phyloP scores from a whole-genome alignment of 2,329 filamentous ascomycete genomes.

The Knoxdaviesia proteae region DNA sequence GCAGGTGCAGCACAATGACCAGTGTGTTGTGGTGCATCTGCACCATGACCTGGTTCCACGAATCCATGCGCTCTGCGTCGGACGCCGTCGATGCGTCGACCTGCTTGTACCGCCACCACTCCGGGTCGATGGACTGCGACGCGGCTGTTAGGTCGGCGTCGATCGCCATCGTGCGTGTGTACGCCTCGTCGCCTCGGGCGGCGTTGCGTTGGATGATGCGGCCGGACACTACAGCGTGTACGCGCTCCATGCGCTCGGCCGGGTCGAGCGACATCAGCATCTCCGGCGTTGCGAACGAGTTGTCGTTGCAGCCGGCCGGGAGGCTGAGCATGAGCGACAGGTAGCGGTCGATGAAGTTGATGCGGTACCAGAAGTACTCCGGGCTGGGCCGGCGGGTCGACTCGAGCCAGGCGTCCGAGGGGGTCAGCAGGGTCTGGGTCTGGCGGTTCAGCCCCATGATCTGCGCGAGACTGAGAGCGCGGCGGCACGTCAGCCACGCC shows the following conservation, averaged over 20 bases:
- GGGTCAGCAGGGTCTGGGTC: conserved; percentile 13
- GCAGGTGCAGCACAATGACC: conserved; percentile 30
- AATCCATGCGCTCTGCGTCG: conserved; percentile 26
- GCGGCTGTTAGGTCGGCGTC: conserved; percentile 25
- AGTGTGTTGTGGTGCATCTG: conserved; percentile 31
- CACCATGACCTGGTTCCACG: conserved; percentile 17
- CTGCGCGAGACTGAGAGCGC: conserved; percentile 27
- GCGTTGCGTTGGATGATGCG: conserved; percentile 26
- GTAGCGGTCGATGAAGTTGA: conserved; percentile 27
- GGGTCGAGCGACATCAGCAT: conserved; percentile 13
- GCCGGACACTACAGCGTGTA: conserved; percentile 19
- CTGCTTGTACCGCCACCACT: conserved; percentile 24
- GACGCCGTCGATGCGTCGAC: conserved; percentile 11
- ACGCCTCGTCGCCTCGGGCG: conserved; percentile 11
- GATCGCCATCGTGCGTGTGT: conserved; percentile 19
- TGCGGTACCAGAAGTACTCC: conserved; percentile 23
- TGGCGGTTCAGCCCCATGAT: conserved; percentile 26
- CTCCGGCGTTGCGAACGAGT: conserved; percentile 14
- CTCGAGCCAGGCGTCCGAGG: conserved; percentile 16
- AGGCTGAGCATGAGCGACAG: conserved; percentile 29
- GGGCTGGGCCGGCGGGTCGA: conserved; percentile 10
- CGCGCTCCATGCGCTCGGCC: conserved; percentile 21
- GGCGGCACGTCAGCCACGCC: conserved; percentile 28
- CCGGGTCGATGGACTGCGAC: conserved; percentile 16
- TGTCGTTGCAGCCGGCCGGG: conserved; percentile 20